A percentile compares a stretch with the other conserved stretches of the same genome.
phyloP scores from a whole-genome alignment of 2,329 filamentous ascomycete species.

The Diaporthe sp. region DNA sequence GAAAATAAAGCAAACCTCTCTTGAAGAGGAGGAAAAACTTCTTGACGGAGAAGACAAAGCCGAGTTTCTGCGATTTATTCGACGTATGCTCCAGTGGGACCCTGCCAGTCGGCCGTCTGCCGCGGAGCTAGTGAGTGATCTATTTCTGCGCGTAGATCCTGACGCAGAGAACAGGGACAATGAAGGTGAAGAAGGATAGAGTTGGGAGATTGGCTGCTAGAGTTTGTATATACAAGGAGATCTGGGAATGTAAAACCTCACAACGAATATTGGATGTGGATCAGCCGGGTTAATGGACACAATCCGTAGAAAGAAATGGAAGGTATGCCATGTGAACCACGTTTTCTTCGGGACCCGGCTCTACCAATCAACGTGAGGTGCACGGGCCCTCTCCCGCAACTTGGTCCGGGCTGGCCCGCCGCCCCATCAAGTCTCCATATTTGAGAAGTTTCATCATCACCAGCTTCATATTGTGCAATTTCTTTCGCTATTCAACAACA shows the following conservation, averaged over 20 bases:
- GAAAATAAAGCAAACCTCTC: background rate
- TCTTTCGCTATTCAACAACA: background rate
- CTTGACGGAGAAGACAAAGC: background rate
- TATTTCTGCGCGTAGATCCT: background rate
- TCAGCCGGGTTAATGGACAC: too few relatives aligned
- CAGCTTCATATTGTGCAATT: background rate
- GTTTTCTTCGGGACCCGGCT: too few relatives aligned
- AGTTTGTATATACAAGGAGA: too few relatives aligned
- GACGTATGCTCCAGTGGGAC: slow-evolving; percentile 2
- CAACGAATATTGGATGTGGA: too few relatives aligned
- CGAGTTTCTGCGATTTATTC: background rate
- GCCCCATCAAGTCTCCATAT: background rate
- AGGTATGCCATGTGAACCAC: too few relatives aligned
- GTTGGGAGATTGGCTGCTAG: too few relatives aligned
- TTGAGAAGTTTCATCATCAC: background rate
- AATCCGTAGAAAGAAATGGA: too few relatives aligned
- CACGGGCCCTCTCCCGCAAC: background rate
- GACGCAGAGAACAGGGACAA: background rate
- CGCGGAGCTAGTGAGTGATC: background rate
- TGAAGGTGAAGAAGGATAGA: background rate
- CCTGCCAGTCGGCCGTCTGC: background rate
- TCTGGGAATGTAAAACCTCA: too few relatives aligned
- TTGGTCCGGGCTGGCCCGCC: too few relatives aligned
- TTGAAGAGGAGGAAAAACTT: background rate
- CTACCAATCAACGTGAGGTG: background rate